Conservation (phyloP, 1,284 basidiomycete species). For the Microbotryum lychnidis-dioicae region DNA sequence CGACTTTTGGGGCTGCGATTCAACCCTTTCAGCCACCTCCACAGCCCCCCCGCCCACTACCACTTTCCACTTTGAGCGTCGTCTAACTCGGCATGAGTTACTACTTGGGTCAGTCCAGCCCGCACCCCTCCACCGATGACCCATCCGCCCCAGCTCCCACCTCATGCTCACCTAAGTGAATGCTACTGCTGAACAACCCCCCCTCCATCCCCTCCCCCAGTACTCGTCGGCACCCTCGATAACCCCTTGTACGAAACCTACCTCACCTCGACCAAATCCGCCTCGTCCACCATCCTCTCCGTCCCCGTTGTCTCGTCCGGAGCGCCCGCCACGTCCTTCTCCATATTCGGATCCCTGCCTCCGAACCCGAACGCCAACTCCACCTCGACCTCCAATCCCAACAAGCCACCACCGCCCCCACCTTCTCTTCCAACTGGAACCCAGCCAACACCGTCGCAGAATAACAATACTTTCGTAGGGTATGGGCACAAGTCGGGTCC, state of each 20-base stretch:
- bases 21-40: too few relatives aligned
- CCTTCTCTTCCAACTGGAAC: too few relatives aligned
- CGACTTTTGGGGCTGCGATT: too few relatives aligned
- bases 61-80: too few relatives aligned
- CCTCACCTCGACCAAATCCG: conserved; percentile 31
- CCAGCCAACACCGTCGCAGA: not conserved
- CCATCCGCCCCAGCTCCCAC: not conserved
- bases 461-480: conserved; percentile 5
- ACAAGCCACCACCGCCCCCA: too few relatives aligned
- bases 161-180: not conserved
- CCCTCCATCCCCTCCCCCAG: not conserved
- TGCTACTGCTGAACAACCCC: not conserved
- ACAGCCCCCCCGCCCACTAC: too few relatives aligned
- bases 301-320: conserved; percentile 1
- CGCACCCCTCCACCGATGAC: not conserved
- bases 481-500: conserved; percentile 31
- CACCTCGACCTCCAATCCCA: not conserved
- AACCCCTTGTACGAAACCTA: conserved; percentile 37
- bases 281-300: conserved; percentile 19
- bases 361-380: not conserved
- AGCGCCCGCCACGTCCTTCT: conserved; percentile 22
- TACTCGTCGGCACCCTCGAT: conserved; percentile 35
- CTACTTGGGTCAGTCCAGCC: conserved; percentile 15
- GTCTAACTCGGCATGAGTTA: conserved; percentile 17
- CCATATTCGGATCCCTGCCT: conserved; percentile 24